These are phyloP conservation scores for Acanthamoeba comandoni DNA, from an alignment of 208 protist genomes.

Conservation along the genomic window DNA sequence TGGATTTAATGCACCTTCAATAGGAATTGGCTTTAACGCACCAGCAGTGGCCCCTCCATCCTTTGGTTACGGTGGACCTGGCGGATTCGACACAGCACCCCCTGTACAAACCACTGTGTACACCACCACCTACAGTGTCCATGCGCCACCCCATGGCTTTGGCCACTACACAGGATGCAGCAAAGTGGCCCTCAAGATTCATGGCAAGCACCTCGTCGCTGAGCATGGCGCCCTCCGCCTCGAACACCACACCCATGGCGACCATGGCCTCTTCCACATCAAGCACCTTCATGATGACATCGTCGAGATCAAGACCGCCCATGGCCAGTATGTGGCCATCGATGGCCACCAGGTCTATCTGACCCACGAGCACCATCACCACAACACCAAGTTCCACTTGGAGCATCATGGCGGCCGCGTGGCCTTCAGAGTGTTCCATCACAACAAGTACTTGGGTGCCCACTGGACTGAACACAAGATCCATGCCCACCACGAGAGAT, in stretches of 20 bases:
- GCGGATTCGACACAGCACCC: no score
- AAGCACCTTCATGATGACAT: constrained; percentile 19
- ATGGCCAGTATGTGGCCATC: constrained; percentile 9
- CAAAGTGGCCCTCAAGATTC: neutral
- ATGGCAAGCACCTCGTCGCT: constrained; percentile 1
- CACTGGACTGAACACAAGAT: constrained; percentile 35
- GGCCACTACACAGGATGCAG: neutral
- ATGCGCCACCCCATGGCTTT: constrained; percentile 11
- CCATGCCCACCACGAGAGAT: neutral
- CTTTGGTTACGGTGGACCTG: no score
- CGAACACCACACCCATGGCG: neutral
- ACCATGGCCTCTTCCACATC: constrained; percentile 47
- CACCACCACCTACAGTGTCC: no score
- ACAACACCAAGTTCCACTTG: constrained; percentile 61
- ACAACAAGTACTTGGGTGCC: constrained; percentile 42
- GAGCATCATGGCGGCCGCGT: constrained; percentile 11
- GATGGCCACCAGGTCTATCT: constrained; percentile 39
- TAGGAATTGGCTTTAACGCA: no score
- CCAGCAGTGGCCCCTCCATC: no score
- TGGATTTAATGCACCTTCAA: no score
- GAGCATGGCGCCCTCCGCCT: neutral
- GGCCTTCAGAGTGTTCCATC: constrained; percentile 9
- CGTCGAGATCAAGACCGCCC: constrained; percentile 31
- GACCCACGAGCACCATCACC: constrained; percentile 41
- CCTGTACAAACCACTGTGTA: no score